phyloP scores from a whole-genome alignment of 2,329 filamentous ascomycete genomes.

The Coniochaeta sp. region DNA sequence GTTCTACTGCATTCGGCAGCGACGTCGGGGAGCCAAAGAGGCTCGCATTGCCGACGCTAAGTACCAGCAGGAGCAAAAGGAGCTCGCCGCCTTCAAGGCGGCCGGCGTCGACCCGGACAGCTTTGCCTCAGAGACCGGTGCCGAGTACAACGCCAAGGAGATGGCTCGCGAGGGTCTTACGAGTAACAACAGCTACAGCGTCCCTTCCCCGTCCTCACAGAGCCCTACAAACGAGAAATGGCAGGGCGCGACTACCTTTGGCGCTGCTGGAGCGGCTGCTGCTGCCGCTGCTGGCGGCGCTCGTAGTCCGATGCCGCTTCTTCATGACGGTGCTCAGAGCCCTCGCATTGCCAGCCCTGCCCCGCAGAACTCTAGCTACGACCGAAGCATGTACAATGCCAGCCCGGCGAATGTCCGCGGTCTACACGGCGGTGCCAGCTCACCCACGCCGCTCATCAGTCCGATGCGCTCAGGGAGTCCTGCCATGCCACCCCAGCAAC shows the following conservation, averaged over 20 bases:
- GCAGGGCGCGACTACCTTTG: constrained; percentile 11
- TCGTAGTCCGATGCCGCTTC: constrained; percentile 19
- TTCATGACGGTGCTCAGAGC: constrained; percentile 15
- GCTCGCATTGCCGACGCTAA: constrained; percentile 36
- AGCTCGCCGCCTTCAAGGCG: constrained; percentile 42
- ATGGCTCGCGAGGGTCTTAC: constrained; percentile 20
- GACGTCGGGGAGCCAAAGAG: constrained; percentile 43
- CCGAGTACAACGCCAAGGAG: constrained; percentile 29
- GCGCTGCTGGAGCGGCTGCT: constrained; percentile 7
- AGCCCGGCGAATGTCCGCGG: neutral
- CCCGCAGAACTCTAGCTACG: neutral
- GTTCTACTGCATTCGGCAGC: constrained; percentile 50
- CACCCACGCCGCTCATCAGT: constrained; percentile 6
- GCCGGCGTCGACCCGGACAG: constrained; percentile 41
- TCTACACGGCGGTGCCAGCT: neutral
- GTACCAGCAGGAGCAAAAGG: constrained; percentile 39
- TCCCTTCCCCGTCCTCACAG: constrained; percentile 18
- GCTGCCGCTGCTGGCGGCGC: constrained; percentile 12
- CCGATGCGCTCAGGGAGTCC: constrained; percentile 3
- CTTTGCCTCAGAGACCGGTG: constrained; percentile 23
- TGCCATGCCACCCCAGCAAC: constrained; percentile 6
- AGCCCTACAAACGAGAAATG: constrained; percentile 23
- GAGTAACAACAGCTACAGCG: constrained; percentile 22
- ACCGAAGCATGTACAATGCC: constrained; percentile 2
- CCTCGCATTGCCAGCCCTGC: constrained; percentile 13